Percentiles rank a stretch among this genome's conserved stretches.
These are phyloP conservation scores for Fraxinus ornus DNA, from an alignment of 305 asterid species.

Conservation along the genomic window DNA sequence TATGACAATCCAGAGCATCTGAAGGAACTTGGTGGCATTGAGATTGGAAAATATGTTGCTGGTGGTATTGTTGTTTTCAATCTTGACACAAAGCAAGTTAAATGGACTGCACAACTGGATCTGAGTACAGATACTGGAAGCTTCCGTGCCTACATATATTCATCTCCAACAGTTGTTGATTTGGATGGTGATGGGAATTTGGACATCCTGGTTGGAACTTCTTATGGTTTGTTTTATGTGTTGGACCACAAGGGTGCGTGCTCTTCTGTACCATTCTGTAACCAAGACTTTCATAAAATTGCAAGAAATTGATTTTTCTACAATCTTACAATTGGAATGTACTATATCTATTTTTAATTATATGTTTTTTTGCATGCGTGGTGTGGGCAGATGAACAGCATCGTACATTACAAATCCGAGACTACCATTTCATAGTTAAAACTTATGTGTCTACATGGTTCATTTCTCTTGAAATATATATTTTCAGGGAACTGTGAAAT, in stretches of 20 bases:
- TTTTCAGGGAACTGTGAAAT: background rate
- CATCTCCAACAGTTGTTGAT: conserved; percentile 94
- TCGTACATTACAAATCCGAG: background rate
- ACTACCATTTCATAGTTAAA: background rate
- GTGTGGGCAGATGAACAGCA: background rate
- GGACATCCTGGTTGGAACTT: conserved; percentile 95
- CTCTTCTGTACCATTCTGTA: conserved; percentile 16
- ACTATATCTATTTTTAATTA: background rate
- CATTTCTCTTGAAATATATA: background rate
- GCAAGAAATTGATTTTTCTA: background rate
- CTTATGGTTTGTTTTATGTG: conserved; percentile 90
- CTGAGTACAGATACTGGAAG: conserved; percentile 70
- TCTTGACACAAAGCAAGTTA: conserved; percentile 90
- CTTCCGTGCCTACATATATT: conserved; percentile 87
- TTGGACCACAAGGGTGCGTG: conserved; percentile 89
- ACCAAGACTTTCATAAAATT: conserved; percentile 8
- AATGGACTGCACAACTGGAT: conserved; percentile 84
- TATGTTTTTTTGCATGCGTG: background rate
- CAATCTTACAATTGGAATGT: background rate
- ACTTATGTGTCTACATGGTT: background rate
- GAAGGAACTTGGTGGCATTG: conserved; percentile 92
- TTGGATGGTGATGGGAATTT: conserved; percentile 96
- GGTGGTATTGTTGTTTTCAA: conserved; percentile 93
- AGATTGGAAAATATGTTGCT: conserved; percentile 94
- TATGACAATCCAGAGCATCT: conserved; percentile 91